These are phyloP conservation scores for Candida manassasensis DNA, from an alignment of 805 yeast genomes.

Conservation along the genomic window DNA sequence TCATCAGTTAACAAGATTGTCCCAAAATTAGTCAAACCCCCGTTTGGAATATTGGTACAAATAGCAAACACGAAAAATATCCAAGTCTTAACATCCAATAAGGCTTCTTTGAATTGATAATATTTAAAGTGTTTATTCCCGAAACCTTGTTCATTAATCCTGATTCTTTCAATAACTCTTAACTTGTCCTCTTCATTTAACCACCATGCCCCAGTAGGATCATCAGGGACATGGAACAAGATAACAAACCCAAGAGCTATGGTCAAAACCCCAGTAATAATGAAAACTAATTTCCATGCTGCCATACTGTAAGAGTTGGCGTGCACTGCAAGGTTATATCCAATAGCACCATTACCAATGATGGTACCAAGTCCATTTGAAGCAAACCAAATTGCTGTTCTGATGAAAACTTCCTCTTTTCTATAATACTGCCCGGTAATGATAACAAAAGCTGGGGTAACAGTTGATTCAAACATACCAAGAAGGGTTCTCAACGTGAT, in stretches of 20 bases:
- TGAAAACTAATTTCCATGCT: constrained; percentile 59
- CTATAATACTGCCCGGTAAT: constrained; percentile 32
- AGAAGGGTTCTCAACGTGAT: constrained; percentile 34
- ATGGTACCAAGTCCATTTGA: constrained; percentile 32
- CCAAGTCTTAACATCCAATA: constrained; percentile 34
- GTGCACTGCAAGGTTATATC: constrained; percentile 46
- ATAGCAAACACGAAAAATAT: constrained; percentile 23
- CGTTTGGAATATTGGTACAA: constrained; percentile 30
- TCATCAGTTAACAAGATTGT: constrained; percentile 24
- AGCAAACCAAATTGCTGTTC: constrained; percentile 34
- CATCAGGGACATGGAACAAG: constrained; percentile 39
- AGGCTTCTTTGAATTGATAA: constrained; percentile 33
- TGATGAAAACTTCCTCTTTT: constrained; percentile 29
- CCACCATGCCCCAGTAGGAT: constrained; percentile 35
- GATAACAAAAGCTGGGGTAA: constrained; percentile 40
- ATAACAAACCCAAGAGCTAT: constrained; percentile 45
- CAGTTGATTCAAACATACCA: constrained; percentile 36
- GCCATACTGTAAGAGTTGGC: constrained; percentile 35
- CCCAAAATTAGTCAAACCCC: constrained; percentile 34
- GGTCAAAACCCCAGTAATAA: constrained; percentile 58
- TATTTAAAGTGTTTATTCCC: constrained; percentile 35
- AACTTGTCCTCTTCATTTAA: constrained; percentile 29
- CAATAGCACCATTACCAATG: constrained; percentile 45
- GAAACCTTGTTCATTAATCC: constrained; percentile 37
- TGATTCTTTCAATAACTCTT: constrained; percentile 29